These are phyloP conservation scores for Acacia pycnantha DNA, from an alignment of 331 rosid species.

Conservation along the genomic window DNA sequence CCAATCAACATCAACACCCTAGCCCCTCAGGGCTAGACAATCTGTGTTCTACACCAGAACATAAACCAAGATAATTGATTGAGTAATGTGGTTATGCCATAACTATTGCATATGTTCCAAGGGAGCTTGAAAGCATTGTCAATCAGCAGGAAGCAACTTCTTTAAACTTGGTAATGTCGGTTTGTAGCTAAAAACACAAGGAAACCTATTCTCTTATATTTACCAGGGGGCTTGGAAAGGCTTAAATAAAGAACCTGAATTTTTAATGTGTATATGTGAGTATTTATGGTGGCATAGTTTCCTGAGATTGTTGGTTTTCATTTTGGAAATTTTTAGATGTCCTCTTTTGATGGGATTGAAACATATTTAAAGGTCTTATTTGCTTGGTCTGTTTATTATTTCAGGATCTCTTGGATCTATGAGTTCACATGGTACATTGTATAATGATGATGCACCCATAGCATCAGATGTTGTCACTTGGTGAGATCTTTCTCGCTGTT, in stretches of 20 bases:
- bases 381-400: constrained; percentile 21
- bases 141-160: background rate
- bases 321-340: constrained; percentile 4
- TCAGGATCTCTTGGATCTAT: constrained; percentile 89
- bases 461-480: constrained; percentile 62
- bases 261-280: background rate
- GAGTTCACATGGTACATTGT: constrained; percentile 73
- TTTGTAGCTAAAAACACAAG: constrained; percentile 10
- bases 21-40: too few species aligned
- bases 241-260: background rate
- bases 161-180: background rate
- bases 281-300: background rate
- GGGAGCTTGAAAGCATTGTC: constrained; percentile 4
- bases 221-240: background rate
- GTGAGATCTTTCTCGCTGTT: constrained; percentile 45
- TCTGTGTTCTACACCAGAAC: too few species aligned
- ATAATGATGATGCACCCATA: constrained; percentile 46
- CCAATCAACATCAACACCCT: too few species aligned
- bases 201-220: background rate
- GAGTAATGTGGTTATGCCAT: background rate
- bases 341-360: constrained; percentile 11
- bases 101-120: background rate
- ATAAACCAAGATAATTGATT: constrained; percentile 1
- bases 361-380: constrained; percentile 13
- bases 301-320: constrained; percentile 18